Conservation (phyloP, 495 filamentous ascomycete species). For the Pyronema domesticum region DNA sequence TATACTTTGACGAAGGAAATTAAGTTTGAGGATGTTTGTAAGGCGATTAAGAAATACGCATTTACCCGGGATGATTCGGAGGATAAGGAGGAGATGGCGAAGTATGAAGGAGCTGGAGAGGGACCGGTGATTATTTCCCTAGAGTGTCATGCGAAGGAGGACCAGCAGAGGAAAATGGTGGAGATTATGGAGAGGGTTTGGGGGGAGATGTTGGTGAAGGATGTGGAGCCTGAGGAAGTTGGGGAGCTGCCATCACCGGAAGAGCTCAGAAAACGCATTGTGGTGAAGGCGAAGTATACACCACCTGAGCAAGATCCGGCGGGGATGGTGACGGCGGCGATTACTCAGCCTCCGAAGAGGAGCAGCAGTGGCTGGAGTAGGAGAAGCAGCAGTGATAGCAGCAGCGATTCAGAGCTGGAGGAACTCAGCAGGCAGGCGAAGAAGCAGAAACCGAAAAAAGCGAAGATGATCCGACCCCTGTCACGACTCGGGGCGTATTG, state of each 20-base stretch:
- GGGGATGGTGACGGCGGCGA: not conserved
- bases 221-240: constrained; percentile 29
- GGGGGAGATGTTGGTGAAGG: constrained; percentile 48
- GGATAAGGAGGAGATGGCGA: constrained; percentile 25
- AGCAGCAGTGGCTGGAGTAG: too few species aligned
- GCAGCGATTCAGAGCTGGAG: constrained; percentile 13
- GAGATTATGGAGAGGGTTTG: constrained; percentile 71
- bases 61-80: constrained; percentile 31
- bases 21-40: constrained; percentile 67
- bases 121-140: constrained; percentile 75
- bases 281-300: constrained; percentile 45
- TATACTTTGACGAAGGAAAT: constrained; percentile 80
- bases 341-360: not conserved
- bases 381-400: not conserved
- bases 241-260: constrained; percentile 46
- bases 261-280: constrained; percentile 54
- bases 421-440: constrained; percentile 10
- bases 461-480: constrained; percentile 59
- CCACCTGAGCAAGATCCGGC: constrained; percentile 6
- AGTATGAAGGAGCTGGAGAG: constrained; percentile 30
- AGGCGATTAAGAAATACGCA: constrained; percentile 56
- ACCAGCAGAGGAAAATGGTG: constrained; percentile 78
- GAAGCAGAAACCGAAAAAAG: constrained; percentile 31
- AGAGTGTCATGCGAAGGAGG: constrained; percentile 62
- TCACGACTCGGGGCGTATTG: constrained; percentile 68